phyloP scores from a whole-genome alignment of 2,329 filamentous ascomycete genomes.

The Moelleriella libera region DNA sequence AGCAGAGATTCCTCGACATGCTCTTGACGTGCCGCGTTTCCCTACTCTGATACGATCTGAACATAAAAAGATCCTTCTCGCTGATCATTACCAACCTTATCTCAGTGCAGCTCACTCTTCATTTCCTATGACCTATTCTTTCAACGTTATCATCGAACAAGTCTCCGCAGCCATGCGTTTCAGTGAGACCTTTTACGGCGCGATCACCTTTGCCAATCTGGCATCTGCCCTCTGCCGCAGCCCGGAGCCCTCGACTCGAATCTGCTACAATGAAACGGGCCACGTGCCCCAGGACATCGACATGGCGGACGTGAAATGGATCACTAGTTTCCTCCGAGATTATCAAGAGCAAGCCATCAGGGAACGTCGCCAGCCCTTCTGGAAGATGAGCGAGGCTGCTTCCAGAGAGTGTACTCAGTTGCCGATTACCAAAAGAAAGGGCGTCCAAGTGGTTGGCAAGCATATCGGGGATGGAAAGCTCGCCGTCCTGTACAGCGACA shows the following conservation, averaged over 20 bases:
- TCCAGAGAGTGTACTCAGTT: background rate
- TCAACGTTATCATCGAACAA: background rate
- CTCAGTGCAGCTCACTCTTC: too few species aligned
- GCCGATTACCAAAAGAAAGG: background rate
- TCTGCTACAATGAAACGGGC: background rate
- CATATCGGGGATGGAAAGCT: background rate
- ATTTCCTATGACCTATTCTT: too few species aligned
- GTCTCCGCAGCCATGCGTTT: background rate
- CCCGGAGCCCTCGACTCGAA: background rate
- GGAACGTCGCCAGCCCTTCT: background rate
- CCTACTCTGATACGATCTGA: too few species aligned
- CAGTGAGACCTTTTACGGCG: background rate
- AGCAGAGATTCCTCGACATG: too few species aligned
- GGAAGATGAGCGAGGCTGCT: background rate
- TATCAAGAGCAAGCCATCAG: background rate
- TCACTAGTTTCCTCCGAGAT: background rate
- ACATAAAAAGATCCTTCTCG: too few species aligned
- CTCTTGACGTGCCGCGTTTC: too few species aligned
- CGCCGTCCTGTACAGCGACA: background rate
- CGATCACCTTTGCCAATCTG: background rate
- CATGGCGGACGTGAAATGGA: background rate
- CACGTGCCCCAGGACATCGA: background rate
- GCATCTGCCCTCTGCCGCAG: background rate
- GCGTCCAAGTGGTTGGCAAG: background rate
- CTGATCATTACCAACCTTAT: too few species aligned